A percentile compares a stretch with the other conserved stretches of the same genome.
These are phyloP conservation scores for Colletotrichum sp. DNA, from an alignment of 2,329 filamentous ascomycete species.

Conservation along the genomic window DNA sequence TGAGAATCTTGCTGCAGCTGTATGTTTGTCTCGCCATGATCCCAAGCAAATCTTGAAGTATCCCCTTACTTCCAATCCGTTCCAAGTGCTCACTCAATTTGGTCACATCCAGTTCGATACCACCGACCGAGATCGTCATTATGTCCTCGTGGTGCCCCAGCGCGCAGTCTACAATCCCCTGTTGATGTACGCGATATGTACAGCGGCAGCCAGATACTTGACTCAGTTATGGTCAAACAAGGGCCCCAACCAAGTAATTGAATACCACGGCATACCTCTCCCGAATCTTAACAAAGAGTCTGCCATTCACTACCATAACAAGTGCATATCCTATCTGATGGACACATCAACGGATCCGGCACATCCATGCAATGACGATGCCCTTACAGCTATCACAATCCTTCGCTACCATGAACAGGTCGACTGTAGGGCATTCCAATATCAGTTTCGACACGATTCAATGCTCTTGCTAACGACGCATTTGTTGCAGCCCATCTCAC, in stretches of 20 bases:
- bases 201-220: neutral
- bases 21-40: neutral
- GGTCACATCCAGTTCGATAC: neutral
- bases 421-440: neutral
- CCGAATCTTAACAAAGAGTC: neutral
- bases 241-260: neutral
- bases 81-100: neutral
- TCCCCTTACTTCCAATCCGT: neutral
- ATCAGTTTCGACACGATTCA: accelerated
- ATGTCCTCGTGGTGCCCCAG: neutral
- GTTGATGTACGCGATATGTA: conserved; percentile 1
- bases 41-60: too few species aligned
- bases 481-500: neutral
- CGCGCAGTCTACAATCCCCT: neutral
- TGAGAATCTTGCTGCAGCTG: neutral
- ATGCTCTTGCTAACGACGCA: neutral
- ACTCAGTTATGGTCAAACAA: neutral
- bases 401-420: conserved; percentile 2
- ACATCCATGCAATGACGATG: neutral
- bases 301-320: neutral
- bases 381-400: neutral
- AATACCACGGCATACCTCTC: neutral
- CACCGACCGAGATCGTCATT: neutral
- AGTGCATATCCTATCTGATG: conserved; percentile 1
- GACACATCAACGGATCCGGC: neutral